phyloP scores from a whole-genome alignment of 148 eudicot species.

The Beta vulgaris region DNA sequence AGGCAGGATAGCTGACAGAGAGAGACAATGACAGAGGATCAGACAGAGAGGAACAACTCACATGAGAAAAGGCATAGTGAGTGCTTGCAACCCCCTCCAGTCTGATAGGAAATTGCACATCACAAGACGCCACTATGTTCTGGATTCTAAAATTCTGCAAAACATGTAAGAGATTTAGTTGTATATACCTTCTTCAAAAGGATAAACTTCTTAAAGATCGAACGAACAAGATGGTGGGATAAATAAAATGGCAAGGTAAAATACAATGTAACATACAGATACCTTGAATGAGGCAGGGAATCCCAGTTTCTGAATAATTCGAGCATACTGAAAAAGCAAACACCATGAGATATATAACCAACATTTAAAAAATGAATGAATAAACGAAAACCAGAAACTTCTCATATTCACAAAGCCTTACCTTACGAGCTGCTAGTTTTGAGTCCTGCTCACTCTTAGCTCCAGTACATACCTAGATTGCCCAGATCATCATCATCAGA shows the following conservation, averaged over 20 bases:
- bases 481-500: not conserved
- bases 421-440: slow-evolving; percentile 72
- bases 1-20: not conserved
- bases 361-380: not conserved
- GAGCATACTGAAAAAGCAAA: slow-evolving; percentile 56
- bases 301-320: slow-evolving; percentile 78
- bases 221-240: not conserved
- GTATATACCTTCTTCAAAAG: not conserved
- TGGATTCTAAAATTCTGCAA: slow-evolving; percentile 75
- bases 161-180: not conserved
- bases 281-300: slow-evolving; percentile 77
- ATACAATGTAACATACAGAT: not conserved
- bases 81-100: slow-evolving; percentile 64
- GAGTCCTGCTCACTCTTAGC: slow-evolving; percentile 79
- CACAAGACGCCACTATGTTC: slow-evolving; percentile 76
- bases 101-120: slow-evolving; percentile 71
- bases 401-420: slow-evolving; percentile 12
- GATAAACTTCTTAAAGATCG: not conserved
- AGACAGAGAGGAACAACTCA: slow-evolving; percentile 31
- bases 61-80: slow-evolving; percentile 70
- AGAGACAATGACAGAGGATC: not conserved
- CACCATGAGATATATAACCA: not conserved
- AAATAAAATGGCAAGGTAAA: not conserved
- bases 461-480: slow-evolving; percentile 71
- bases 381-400: not conserved